Base-by-base conservation (phyloP, 192 early-diverging fungal species). In the Linnemannia schmuckeri region DNA sequence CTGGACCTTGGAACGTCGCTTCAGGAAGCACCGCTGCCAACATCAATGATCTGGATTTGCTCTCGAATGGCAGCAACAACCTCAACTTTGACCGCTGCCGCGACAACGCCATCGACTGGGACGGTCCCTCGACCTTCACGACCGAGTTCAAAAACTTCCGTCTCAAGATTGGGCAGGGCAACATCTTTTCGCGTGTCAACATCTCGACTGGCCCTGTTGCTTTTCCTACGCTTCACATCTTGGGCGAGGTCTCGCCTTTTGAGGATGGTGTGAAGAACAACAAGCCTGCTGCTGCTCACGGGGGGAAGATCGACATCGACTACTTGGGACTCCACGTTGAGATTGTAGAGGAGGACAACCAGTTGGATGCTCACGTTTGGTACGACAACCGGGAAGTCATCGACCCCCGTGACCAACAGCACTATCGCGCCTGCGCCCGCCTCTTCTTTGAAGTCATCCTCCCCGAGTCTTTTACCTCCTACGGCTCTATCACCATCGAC, bases 381-480 rank as follows among this genome's bases (percentile, higher is more conserved):
- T 81, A 63, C 49, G 66, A 86, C 20, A 76, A 77, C n/a, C 79
- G 71, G 3, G 55, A 42, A 7, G 24, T 52, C 22, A 38, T 73
- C 6, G 41, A 70, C 22, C 57, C 69, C 0, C 33, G 52, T 18
- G 52, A 44, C 12, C 30, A 38, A 0, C 17, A 77, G 0, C 27
- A 24, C 10, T 77, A 81, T 63, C 24, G 40, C 27, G 79, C 84
- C 47, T 86, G 84, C 27, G 84, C 84, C 4, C 20, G 13, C 1
- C 55, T 86, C 8, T 38, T 55, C 1, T 18, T 86, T 30, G 57
- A 63, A 0, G 46, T 86, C 46, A 71, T 77, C 6, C 37, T 86
- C 33, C 83, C 83, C 2, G 70, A 85, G 37, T 46, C 77, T 1
- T 79, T 38, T 37, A 79, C 70, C 30, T 15, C 41, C 46, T 85